Evolutionary conservation across 441 rosid genomes (phyloP).

Genomic region (Populus tomentosa): DNA sequence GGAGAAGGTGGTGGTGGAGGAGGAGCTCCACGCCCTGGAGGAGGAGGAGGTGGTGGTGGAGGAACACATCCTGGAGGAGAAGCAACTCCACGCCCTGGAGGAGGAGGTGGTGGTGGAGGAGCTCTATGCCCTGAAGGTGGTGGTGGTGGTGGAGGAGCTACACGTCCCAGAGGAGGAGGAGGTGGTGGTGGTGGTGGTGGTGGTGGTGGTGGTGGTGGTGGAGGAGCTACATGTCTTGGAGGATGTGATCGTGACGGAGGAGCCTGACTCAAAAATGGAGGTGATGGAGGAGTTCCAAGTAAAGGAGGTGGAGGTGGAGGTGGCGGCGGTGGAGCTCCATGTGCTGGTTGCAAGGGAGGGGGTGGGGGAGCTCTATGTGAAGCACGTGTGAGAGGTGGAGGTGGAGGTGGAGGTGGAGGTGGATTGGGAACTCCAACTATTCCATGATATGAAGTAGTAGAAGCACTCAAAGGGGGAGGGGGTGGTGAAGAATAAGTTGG

Average conservation of each 20-base stretch:
- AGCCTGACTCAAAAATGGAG: too few species aligned
- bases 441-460: constrained; percentile 13
- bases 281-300: neutral
- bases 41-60: constrained; percentile 15
- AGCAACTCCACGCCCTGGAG: neutral
- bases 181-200: constrained; percentile 5
- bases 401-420: constrained; percentile 27
- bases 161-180: neutral
- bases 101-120: constrained; percentile 23
- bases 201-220: constrained; percentile 15
- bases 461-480: neutral
- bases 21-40: neutral
- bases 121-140: neutral
- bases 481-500: constrained; percentile 18
- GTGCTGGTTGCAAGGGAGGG: neutral
- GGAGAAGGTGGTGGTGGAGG: constrained; percentile 14
- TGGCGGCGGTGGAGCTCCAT: neutral
- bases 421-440: constrained; percentile 11
- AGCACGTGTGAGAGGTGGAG: constrained; percentile 16
- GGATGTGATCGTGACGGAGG: too few species aligned
- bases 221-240: neutral
- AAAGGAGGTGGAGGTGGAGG: constrained; percentile 17
- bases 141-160: constrained; percentile 14
- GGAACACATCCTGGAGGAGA: constrained; percentile 13
- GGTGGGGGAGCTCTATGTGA: constrained; percentile 10